phyloP scores from a whole-genome alignment of 2,329 filamentous ascomycete species.

The Colletotrichum camelliae region DNA sequence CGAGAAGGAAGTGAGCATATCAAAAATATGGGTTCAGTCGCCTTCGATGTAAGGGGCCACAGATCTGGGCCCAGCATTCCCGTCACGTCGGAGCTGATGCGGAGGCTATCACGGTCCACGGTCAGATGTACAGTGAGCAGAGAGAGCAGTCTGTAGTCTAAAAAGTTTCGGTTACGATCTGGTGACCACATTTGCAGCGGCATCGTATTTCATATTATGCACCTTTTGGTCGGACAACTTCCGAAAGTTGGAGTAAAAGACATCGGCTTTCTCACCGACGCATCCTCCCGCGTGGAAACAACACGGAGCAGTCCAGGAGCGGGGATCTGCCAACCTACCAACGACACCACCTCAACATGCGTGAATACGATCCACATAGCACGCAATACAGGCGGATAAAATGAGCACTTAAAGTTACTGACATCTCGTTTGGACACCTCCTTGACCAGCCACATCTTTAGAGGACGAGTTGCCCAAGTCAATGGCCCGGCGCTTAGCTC shows the following conservation, averaged over 20 bases:
- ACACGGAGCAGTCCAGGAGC: neutral
- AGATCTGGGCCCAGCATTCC: neutral
- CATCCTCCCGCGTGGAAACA: neutral
- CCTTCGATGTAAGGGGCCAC: neutral
- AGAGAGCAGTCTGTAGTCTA: neutral
- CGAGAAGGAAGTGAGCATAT: neutral
- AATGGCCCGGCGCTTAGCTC: neutral
- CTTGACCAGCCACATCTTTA: neutral
- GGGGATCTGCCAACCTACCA: neutral
- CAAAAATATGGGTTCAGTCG: neutral
- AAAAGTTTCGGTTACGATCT: neutral
- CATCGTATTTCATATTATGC: neutral
- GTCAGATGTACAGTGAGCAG: neutral
- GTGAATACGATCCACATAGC: neutral
- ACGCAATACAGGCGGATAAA: neutral
- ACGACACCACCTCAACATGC: neutral
- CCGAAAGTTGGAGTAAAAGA: neutral
- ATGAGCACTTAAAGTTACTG: neutral
- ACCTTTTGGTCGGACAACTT: neutral
- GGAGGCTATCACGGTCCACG: neutral
- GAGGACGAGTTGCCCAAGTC: neutral
- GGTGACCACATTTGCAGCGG: neutral
- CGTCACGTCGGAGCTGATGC: neutral
- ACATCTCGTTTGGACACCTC: neutral
- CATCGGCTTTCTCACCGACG: conserved; percentile 9